Conservation (phyloP, 176 grass and related monocot genomes). For the Panicum miliaceum region DNA sequence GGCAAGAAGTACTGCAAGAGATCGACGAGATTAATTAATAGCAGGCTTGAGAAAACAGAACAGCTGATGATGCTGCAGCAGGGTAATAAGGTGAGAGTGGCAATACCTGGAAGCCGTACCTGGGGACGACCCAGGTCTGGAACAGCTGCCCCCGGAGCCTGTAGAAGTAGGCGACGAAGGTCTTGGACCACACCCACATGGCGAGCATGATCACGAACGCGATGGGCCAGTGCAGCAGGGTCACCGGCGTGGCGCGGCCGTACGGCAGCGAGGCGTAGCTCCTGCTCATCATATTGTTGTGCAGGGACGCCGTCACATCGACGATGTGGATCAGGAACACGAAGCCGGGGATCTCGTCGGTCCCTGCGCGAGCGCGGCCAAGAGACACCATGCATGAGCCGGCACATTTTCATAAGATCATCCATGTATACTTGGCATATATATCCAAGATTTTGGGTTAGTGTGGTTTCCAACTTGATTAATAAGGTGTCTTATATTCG, state of each 20-base stretch:
- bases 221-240: slow-evolving; percentile 23
- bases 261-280: slow-evolving; percentile 40
- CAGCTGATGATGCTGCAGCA: not conserved
- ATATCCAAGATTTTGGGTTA: too few species aligned
- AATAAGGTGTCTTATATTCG: too few species aligned
- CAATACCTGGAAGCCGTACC: slow-evolving; percentile 67
- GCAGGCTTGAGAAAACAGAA: too few species aligned
- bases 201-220: slow-evolving; percentile 43
- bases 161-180: slow-evolving; percentile 61
- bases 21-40: too few species aligned
- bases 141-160: slow-evolving; percentile 38
- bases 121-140: slow-evolving; percentile 61
- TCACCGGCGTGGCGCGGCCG: not conserved
- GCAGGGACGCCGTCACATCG: slow-evolving; percentile 48
- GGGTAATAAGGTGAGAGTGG: too few species aligned
- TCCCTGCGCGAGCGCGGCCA: not conserved
- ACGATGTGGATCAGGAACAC: slow-evolving; percentile 63
- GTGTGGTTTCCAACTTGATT: too few species aligned
- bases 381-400: not conserved
- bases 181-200: slow-evolving; percentile 61
- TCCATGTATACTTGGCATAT: too few species aligned
- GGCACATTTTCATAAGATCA: not conserved
- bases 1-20: slow-evolving; percentile 64
- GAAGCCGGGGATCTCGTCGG: slow-evolving; percentile 51
- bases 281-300: slow-evolving; percentile 35